A percentile compares a stretch with the other conserved stretches of the same genome.
Evolutionary conservation across 2,329 filamentous ascomycete species (phyloP).

Genomic region (Plenodomus tracheiphilus): DNA sequence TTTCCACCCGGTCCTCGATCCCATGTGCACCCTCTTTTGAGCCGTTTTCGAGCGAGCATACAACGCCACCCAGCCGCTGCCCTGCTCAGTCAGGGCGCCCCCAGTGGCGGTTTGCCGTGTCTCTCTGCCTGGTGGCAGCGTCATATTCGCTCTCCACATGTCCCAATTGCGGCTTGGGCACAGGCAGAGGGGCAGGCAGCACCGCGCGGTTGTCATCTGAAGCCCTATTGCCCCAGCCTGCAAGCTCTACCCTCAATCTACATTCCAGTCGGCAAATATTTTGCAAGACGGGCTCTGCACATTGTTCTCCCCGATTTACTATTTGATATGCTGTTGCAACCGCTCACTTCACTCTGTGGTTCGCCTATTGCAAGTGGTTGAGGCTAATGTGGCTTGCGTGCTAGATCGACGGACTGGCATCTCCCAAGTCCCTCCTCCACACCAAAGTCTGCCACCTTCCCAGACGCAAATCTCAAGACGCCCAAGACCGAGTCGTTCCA

Average conservation of each 20-base stretch:
- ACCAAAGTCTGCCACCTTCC: constrained; percentile 49
- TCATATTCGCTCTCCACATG: constrained; percentile 18
- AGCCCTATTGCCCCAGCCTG: constrained; percentile 29
- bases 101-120: constrained; percentile 16
- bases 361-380: constrained; percentile 28
- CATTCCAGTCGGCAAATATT: constrained; percentile 10
- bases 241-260: constrained; percentile 22
- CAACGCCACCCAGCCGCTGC: constrained; percentile 13
- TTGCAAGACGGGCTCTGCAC: neutral
- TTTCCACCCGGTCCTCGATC: constrained; percentile 20
- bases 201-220: constrained; percentile 38
- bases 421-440: constrained; percentile 56
- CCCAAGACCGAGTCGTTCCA: constrained; percentile 48
- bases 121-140: constrained; percentile 26
- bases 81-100: constrained; percentile 13
- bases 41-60: constrained; percentile 9
- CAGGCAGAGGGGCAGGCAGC: constrained; percentile 42
- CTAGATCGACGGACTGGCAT: constrained; percentile 52
- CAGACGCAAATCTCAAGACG: constrained; percentile 48
- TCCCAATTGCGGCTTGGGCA: constrained; percentile 26
- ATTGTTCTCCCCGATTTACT: constrained; percentile 7
- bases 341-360: neutral
- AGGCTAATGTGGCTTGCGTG: constrained; percentile 40
- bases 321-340: constrained; percentile 1
- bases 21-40: constrained; percentile 14